Conservation (phyloP, 139 green algal species). For the Klebsormidium nitens region DNA sequence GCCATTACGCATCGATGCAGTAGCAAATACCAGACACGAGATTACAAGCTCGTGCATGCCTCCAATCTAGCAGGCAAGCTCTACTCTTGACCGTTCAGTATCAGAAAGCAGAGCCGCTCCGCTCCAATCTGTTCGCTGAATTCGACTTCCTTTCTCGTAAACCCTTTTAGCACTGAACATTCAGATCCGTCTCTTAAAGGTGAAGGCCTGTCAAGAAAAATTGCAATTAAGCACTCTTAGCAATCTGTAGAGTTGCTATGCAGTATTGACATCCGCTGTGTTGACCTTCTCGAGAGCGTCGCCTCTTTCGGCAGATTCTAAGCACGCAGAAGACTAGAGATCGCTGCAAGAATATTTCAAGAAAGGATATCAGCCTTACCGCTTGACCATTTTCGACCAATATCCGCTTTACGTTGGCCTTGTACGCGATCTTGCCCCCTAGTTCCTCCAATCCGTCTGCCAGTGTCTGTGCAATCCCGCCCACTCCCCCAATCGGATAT, state of each 20-base stretch:
- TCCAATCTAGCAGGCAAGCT: neutral
- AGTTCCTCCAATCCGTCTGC: constrained; percentile 57
- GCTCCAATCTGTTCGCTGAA: neutral
- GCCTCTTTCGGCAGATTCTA: no score
- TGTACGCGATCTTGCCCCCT: constrained; percentile 80
- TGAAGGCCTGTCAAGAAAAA: no score
- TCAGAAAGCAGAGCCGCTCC: neutral
- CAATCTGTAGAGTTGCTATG: no score
- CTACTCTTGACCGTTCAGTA: neutral
- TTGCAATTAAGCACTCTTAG: no score
- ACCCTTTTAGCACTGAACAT: no score
- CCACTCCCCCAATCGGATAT: constrained; percentile 88
- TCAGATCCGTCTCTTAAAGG: no score
- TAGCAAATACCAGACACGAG: neutral
- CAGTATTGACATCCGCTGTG: no score
- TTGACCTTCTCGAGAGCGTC: no score
- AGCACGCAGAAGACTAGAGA: neutral
- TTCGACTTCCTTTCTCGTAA: no score
- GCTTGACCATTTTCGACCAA: constrained; percentile 51
- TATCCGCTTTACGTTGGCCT: constrained; percentile 83
- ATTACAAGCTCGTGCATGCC: neutral
- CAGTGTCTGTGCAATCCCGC: constrained; percentile 65
- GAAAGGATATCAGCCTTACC: neutral
- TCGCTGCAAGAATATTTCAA: neutral
- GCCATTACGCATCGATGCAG: neutral